Evolutionary conservation across 2,329 filamentous ascomycete species (phyloP).

Genomic region (Pestalotiopsis sp.): DNA sequence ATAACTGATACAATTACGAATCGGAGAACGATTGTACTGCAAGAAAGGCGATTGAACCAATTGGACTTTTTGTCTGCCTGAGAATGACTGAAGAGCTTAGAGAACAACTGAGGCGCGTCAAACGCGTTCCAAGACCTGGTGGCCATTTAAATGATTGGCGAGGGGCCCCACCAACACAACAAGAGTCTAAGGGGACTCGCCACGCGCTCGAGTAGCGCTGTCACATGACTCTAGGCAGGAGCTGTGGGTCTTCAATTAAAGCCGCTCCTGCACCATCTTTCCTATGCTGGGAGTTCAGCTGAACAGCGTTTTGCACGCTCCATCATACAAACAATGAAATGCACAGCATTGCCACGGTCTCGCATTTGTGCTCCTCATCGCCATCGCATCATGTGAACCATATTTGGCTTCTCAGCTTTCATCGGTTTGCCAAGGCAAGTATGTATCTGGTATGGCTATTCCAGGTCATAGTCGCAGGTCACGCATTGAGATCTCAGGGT

Average conservation of each 20-base stretch:
- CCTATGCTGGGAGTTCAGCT: too few relatives aligned
- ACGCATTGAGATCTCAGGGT: too few relatives aligned
- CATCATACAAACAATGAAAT: too few relatives aligned
- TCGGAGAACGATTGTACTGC: background rate
- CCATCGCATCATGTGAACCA: too few relatives aligned
- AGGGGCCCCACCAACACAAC: background rate
- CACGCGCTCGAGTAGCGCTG: constrained; percentile 11
- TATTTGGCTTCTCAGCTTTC: too few relatives aligned
- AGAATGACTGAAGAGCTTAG: background rate
- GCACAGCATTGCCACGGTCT: too few relatives aligned
- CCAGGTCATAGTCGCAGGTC: too few relatives aligned
- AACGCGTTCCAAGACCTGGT: background rate
- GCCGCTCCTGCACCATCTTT: background rate
- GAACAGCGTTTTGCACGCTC: too few relatives aligned
- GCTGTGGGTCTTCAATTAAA: constrained; percentile 6
- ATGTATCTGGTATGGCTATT: too few relatives aligned
- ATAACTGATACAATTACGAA: background rate
- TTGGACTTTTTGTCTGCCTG: background rate
- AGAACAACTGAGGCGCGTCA: background rate
- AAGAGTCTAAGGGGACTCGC: background rate
- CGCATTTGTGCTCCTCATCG: too few relatives aligned
- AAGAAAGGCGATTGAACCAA: background rate
- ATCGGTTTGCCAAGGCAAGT: too few relatives aligned
- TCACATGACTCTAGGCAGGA: constrained; percentile 11
- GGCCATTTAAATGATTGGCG: constrained; percentile 8